These are phyloP conservation scores for Suillus fuscotomentosus DNA, from an alignment of 768 basidiomycete genomes.

Conservation along the genomic window DNA sequence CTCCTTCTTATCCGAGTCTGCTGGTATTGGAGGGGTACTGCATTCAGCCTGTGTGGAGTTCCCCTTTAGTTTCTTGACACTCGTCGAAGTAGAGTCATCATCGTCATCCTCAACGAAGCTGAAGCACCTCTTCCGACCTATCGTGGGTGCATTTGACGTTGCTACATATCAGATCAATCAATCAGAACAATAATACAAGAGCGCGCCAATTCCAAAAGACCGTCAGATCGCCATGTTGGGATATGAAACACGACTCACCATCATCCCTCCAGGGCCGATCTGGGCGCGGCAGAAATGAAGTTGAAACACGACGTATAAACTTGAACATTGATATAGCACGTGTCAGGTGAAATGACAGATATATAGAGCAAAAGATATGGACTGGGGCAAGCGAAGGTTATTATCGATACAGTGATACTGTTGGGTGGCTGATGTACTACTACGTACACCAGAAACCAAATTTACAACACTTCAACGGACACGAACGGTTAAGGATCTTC, in stretches of 20 bases:
- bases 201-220: slow-evolving; percentile 12
- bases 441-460: slow-evolving; percentile 1
- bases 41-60: slow-evolving; percentile 35
- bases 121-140: slow-evolving; percentile 63
- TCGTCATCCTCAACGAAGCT: slow-evolving; percentile 44
- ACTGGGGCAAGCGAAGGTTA: not conserved
- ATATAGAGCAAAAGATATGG: not conserved
- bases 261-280: slow-evolving; percentile 80
- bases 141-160: slow-evolving; percentile 72
- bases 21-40: slow-evolving; percentile 22
- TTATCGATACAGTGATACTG: not conserved
- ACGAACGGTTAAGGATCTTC: not conserved
- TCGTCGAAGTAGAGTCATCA: slow-evolving; percentile 29
- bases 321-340: slow-evolving; percentile 48
- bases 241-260: slow-evolving; percentile 43
- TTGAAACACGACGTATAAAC: slow-evolving; percentile 69
- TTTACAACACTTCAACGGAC: not conserved
- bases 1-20: slow-evolving; percentile 28
- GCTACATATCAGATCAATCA: slow-evolving; percentile 37
- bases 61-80: slow-evolving; percentile 40
- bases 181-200: slow-evolving; percentile 13
- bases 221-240: slow-evolving; percentile 6
- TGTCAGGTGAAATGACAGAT: not conserved
- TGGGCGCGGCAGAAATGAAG: slow-evolving; percentile 64
- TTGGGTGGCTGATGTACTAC: slow-evolving; percentile 1